A percentile compares a stretch with the other conserved stretches of the same genome.
phyloP scores from a whole-genome alignment of 1,139 yeast genomes.

The Martiniozyma asiatica region DNA sequence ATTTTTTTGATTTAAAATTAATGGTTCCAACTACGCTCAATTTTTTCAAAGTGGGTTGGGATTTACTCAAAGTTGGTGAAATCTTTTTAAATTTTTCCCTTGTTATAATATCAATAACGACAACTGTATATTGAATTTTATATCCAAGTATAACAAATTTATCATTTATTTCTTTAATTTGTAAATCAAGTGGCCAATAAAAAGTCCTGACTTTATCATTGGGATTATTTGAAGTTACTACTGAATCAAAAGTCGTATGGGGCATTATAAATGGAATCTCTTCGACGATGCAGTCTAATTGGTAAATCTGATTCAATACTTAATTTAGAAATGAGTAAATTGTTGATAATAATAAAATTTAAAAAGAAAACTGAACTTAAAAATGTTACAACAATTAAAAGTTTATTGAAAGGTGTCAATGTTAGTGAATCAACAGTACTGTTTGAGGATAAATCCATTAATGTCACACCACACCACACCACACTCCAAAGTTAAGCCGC shows the following conservation, averaged over 20 bases:
- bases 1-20: slow-evolving; percentile 12
- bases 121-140: slow-evolving; percentile 12
- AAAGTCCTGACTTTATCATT: slow-evolving; percentile 6
- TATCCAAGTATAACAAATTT: slow-evolving; percentile 18
- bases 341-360: slow-evolving; percentile 6
- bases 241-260: slow-evolving; percentile 1
- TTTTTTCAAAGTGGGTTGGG: slow-evolving; percentile 11
- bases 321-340: slow-evolving; percentile 8
- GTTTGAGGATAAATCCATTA: too few relatives aligned
- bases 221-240: too few relatives aligned
- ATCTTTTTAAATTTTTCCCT: too few relatives aligned
- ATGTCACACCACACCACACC: too few relatives aligned
- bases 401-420: too few relatives aligned
- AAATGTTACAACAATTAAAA: slow-evolving; percentile 5
- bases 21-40: slow-evolving; percentile 16
- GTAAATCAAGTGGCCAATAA: slow-evolving; percentile 22
- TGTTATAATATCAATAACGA: slow-evolving; percentile 16
- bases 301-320: slow-evolving; percentile 4
- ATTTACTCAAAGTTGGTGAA: too few relatives aligned
- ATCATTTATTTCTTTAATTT: slow-evolving; percentile 2
- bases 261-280: slow-evolving; percentile 7
- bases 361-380: slow-evolving; percentile 9
- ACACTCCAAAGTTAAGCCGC: too few relatives aligned
- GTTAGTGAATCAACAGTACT: too few relatives aligned
- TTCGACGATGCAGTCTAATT: slow-evolving; percentile 8